Base-by-base conservation (phyloP, 1,284 basidiomycete genomes). In the Sporisorium graminicola region DNA sequence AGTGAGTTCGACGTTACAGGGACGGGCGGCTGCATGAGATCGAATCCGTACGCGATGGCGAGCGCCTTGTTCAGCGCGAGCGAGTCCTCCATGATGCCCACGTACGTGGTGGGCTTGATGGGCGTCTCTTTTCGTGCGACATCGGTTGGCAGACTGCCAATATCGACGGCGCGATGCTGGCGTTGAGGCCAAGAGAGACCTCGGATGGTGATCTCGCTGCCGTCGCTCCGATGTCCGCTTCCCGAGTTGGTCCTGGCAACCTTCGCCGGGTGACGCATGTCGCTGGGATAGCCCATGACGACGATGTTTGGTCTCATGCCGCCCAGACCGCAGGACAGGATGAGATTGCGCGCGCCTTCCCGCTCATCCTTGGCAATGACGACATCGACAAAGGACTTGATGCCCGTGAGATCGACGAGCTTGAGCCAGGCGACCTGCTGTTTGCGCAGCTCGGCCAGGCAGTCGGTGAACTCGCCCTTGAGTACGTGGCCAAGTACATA, bases 301-400 rank as follows among this genome's bases (percentile, higher is more conserved):
- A 85, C 82, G 16, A 85, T 81, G 50, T 85, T 85, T 24, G 84
- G 84, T 5, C 83, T 70, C 84, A 85, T 85, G 6, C 84, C 84
- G 7, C 84, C 84, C 7, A 85, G 62, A n/a, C 84, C 84, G 58
- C 81, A 77, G 5, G 80, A 80, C 12, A 84, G 63, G 33, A 84
- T 82, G 10, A 85, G 65, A 42, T 83, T 84, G 18, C 84, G 72
- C 0, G 83, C 84, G 6, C 84, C 84, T 53, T 84, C 80, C 2
- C 84, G 68, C 64, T 84, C 84, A 52, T 85, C 82, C 18, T 68
- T 68, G 35, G 84, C 84, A 42, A 85, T 84, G 43, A 84, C 78
- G 8, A 85, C 77, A 46, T 85, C 82, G 35, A 85, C 84, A 69
- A 85, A 85, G 12, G 75, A 70, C 65, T 85, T 85, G 70, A 85